Evolutionary conservation across 192 early-diverging fungal species (phyloP), one percentile per base, ranked within the genome.

Genomic region (Dissophora globulifera): DNA sequence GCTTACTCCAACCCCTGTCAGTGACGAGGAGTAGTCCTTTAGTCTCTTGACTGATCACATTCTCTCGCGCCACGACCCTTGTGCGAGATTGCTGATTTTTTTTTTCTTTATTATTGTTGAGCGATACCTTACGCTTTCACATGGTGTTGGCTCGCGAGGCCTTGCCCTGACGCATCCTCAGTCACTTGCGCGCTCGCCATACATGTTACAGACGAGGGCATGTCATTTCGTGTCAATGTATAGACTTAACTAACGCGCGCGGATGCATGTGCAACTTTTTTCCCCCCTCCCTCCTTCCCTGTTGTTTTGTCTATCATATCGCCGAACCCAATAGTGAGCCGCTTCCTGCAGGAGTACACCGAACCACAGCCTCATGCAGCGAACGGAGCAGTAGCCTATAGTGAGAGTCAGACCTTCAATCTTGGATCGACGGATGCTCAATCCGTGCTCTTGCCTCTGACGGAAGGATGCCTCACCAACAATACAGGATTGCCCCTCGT

Each of bases 401-500:
- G 46, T 29, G 70, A 75, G 22, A 75, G 50, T 26, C 70, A 75
- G 56, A 60, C 55, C 5, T 66, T 65, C 43, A 27, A n/a, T 33
- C 56, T 75, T 26, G 70, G 70, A 52, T 41, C 70, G 17, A 74
- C 35, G 17, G 58, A 67, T 19, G 80, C 81, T n/a, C 82, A 83
- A 30, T 78, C 78, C 27, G 88, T 92, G 16, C 72, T 86, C 26
- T 75, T 93, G 26, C 94, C 93, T 23, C 69, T 98, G 49, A 87
- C 88, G 12, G 83, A 80, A 11, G 97, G 97, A 35, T 88, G 87
- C n/a, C 72, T 98, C 33, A 91, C 90, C 10, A 81, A 78, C 47
- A 99, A 97, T 65, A 82, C 96, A 19, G 96, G 94, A 29, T 79
- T 99, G 30, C 94, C 95, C 2, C 85, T 99, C 27, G 82, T 92